These are phyloP conservation scores for Lantana camara DNA, from an alignment of 257 asterid species.

Conservation along the genomic window DNA sequence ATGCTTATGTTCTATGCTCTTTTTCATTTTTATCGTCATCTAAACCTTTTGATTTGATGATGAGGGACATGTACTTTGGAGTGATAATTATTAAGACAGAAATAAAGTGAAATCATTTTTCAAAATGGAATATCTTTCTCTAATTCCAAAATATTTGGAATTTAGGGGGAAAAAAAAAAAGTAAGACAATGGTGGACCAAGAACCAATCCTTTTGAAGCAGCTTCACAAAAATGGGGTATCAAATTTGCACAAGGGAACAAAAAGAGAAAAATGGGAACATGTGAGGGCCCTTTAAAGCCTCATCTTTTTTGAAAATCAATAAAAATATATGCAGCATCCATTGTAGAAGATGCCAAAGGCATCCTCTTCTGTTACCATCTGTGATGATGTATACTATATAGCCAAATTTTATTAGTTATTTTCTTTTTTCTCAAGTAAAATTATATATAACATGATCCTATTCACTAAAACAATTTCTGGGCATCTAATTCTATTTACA, in stretches of 20 bases:
- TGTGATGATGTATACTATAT: too few species aligned
- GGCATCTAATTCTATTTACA: constrained; percentile 27
- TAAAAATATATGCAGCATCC: constrained; percentile 13
- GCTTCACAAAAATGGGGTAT: constrained; percentile 39
- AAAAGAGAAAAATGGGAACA: constrained; percentile 38
- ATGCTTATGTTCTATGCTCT: too few species aligned
- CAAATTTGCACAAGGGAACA: constrained; percentile 35
- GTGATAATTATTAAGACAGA: too few species aligned
- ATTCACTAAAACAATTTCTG: constrained; percentile 17
- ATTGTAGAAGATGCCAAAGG: constrained; percentile 29
- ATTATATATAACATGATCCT: constrained; percentile 8
- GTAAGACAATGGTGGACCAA: constrained; percentile 36
- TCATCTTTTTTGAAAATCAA: constrained; percentile 21
- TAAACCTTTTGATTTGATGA: not conserved
- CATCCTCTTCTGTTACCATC: constrained; percentile 20
- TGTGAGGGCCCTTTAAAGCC: constrained; percentile 43
- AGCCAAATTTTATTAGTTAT: too few species aligned
- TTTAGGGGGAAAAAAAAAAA: too few species aligned
- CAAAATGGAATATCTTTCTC: too few species aligned
- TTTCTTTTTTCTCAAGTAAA: not conserved
- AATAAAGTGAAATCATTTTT: too few species aligned
- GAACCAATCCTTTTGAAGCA: constrained; percentile 26
- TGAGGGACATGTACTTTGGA: not conserved
- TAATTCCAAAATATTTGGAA: too few species aligned
- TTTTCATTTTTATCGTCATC: not conserved